Percentiles rank a stretch among this genome's conserved stretches.
Conservation (phyloP, 345 rosid genomes). For the Aegle marmelos region DNA sequence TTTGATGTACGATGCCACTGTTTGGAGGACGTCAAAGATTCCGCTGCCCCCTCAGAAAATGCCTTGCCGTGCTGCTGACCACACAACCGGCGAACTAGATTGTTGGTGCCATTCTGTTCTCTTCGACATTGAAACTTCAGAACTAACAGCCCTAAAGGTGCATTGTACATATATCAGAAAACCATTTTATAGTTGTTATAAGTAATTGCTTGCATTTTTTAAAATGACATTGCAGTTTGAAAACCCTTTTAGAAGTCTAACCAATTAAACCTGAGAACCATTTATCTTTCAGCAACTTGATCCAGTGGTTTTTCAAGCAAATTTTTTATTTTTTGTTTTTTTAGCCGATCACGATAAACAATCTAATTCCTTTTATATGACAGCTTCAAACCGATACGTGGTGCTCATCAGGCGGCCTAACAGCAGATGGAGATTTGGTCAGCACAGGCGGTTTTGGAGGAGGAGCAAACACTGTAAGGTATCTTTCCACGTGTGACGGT, state of each 20-base stretch:
- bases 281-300: too few species aligned
- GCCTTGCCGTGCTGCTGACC: conserved; percentile 41
- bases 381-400: conserved; percentile 52
- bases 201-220: too few species aligned
- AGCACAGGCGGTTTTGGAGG: conserved; percentile 65
- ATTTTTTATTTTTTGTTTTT: neutral
- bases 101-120: conserved; percentile 73
- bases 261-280: too few species aligned
- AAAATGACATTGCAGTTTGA: too few species aligned
- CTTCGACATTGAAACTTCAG: conserved; percentile 41
- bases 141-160: conserved; percentile 52
- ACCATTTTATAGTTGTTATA: neutral
- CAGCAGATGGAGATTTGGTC: conserved; percentile 57
- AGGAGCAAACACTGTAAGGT: conserved; percentile 66
- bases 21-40: conserved; percentile 51
- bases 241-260: too few species aligned
- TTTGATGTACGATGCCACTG: conserved; percentile 72
- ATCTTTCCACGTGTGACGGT: conserved; percentile 27
- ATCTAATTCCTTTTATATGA: neutral
- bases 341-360: neutral
- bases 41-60: conserved; percentile 20
- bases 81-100: conserved; percentile 35
- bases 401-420: conserved; percentile 91
- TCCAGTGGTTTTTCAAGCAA: too few species aligned
- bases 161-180: neutral